Percentiles rank a stretch among this genome's conserved stretches.
phyloP scores from a whole-genome alignment of 257 asterid species.

The Haberlea rhodopensis region DNA sequence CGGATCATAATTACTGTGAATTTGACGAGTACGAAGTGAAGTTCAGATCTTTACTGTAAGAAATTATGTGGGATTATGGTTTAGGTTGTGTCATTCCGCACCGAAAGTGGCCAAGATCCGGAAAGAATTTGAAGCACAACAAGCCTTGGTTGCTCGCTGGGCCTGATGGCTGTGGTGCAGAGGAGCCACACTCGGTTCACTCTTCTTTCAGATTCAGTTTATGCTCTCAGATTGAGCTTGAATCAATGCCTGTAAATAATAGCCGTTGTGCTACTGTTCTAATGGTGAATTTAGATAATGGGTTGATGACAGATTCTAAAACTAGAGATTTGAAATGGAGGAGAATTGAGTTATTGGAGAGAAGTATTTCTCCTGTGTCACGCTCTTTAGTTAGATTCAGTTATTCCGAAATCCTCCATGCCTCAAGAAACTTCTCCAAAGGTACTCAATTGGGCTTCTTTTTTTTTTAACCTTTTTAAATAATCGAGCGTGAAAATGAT shows the following conservation, averaged over 20 bases:
- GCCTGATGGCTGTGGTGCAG: slow-evolving; percentile 72
- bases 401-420: slow-evolving; percentile 63
- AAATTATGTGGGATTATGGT: slow-evolving; percentile 73
- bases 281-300: slow-evolving; percentile 89
- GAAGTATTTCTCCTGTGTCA: slow-evolving; percentile 80
- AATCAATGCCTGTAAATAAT: slow-evolving; percentile 55
- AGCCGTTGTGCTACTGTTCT: slow-evolving; percentile 67
- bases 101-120: slow-evolving; percentile 46
- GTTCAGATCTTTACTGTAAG: slow-evolving; percentile 54
- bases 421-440: slow-evolving; percentile 66
- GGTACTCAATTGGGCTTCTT: slow-evolving; percentile 46
- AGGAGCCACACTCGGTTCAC: slow-evolving; percentile 80
- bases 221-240: slow-evolving; percentile 88
- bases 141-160: slow-evolving; percentile 94
- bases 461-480: background rate
- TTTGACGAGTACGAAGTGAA: slow-evolving; percentile 45
- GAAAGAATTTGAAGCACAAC: slow-evolving; percentile 53
- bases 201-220: slow-evolving; percentile 90
- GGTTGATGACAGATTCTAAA: slow-evolving; percentile 53
- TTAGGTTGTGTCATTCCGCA: slow-evolving; percentile 61
- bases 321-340: slow-evolving; percentile 68
- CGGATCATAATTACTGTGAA: slow-evolving; percentile 23
- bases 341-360: slow-evolving; percentile 73
- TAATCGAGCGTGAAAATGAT: background rate
- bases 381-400: slow-evolving; percentile 75